A percentile compares a stretch with the other conserved stretches of the same genome.
Conservation (phyloP, 2,329 filamentous ascomycete genomes). For the Pezicula rhizophila region DNA sequence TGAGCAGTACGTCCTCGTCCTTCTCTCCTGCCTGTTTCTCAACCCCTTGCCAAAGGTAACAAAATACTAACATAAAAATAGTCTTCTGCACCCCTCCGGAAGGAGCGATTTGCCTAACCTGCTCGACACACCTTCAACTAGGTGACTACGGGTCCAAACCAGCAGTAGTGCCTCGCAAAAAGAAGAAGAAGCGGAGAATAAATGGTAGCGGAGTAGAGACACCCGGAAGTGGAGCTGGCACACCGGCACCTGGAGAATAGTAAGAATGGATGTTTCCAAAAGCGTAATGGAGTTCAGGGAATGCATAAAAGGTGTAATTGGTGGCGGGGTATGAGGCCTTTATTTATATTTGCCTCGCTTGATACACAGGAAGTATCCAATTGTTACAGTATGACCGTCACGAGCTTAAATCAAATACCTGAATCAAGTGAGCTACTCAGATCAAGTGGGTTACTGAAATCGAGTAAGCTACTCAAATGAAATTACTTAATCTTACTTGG, state of each 20-base stretch:
- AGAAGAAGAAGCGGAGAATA: slow-evolving; percentile 70
- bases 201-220: slow-evolving; percentile 46
- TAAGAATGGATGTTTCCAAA: no score
- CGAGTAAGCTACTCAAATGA: no score
- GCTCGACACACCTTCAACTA: slow-evolving; percentile 72
- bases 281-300: no score
- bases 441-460: no score
- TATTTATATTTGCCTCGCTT: no score
- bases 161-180: slow-evolving; percentile 64
- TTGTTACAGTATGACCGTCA: no score
- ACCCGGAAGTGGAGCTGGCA: slow-evolving; percentile 50
- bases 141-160: slow-evolving; percentile 71
- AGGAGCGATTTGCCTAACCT: slow-evolving; percentile 71
- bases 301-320: no score
- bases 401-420: no score
- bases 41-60: not conserved
- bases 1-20: slow-evolving; percentile 59
- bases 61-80: slow-evolving; percentile 17
- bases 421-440: no score
- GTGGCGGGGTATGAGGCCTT: no score
- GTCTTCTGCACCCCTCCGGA: slow-evolving; percentile 68
- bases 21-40: not conserved
- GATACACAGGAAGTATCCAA: no score
- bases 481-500: no score
- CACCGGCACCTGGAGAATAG: slow-evolving; percentile 41